phyloP scores from a whole-genome alignment of 768 basidiomycete genomes.

The Suillus luteus region DNA sequence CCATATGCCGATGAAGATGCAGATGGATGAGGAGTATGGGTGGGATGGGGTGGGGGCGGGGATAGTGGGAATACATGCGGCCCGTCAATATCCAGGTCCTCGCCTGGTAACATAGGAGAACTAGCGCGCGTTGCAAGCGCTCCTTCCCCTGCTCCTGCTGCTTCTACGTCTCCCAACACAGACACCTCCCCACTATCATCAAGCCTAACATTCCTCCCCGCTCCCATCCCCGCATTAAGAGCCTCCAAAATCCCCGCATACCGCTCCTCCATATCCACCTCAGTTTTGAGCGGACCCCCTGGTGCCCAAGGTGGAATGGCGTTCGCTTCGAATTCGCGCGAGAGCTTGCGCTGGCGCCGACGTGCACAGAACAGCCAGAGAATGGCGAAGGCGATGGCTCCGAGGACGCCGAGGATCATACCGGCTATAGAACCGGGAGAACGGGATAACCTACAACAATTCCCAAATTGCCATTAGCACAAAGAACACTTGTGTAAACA shows the following conservation, averaged over 20 bases:
- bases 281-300: constrained; percentile 25
- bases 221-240: constrained; percentile 20
- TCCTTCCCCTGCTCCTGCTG: too few relatives aligned
- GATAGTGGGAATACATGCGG: constrained; percentile 25
- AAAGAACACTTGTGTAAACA: too few relatives aligned
- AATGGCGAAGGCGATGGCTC: constrained; percentile 27
- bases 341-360: constrained; percentile 29
- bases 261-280: constrained; percentile 30
- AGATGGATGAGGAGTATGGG: too few relatives aligned
- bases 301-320: constrained; percentile 15
- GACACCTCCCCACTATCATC: constrained; percentile 24
- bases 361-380: constrained; percentile 37
- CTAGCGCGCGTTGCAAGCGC: too few relatives aligned
- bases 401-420: constrained; percentile 28
- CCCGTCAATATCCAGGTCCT: too few relatives aligned
- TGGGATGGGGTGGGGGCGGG: constrained; percentile 28
- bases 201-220: constrained; percentile 11
- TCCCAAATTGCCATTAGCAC: too few relatives aligned
- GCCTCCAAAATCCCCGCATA: constrained; percentile 31
- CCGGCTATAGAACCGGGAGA: constrained; percentile 26
- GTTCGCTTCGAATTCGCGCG: constrained; percentile 23
- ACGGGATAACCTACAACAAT: too few relatives aligned
- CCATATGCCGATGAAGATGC: constrained; percentile 1
- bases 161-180: too few relatives aligned
- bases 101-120: too few relatives aligned